A percentile compares a stretch with the other conserved stretches of the same genome.
Evolutionary conservation across 2,329 filamentous ascomycete genomes (phyloP).

Genomic region (Fusarium nurragi): DNA sequence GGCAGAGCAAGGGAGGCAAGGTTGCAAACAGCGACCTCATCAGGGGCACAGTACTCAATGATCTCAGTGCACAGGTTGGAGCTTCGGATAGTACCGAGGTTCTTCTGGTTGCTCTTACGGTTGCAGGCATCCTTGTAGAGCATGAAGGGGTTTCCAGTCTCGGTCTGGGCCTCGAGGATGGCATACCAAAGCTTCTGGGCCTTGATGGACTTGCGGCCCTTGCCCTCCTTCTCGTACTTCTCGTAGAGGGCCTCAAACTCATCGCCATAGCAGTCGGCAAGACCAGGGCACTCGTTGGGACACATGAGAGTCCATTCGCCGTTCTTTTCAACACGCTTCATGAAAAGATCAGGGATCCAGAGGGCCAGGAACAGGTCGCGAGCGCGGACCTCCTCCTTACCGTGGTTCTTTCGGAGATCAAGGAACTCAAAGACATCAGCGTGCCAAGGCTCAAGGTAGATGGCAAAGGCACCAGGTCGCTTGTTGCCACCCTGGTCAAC

Average conservation of each 20-base stretch:
- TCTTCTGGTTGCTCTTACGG: constrained; percentile 99
- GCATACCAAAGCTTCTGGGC: constrained; percentile 99
- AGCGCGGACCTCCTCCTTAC: constrained; percentile 96
- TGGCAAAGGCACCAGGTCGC: constrained; percentile 96
- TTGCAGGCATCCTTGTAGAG: constrained; percentile 99
- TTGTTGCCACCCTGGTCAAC: constrained; percentile 99
- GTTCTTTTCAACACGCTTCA: constrained; percentile 99
- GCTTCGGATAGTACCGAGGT: constrained; percentile 96
- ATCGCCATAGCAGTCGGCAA: constrained; percentile 96
- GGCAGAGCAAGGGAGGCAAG: constrained; percentile 93
- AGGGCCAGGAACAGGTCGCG: constrained; percentile 97
- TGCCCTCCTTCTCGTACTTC: constrained; percentile 87
- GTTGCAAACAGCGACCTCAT: constrained; percentile 99
- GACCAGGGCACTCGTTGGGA: constrained; percentile 92
- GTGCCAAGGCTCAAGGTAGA: constrained; percentile 99
- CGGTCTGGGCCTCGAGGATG: constrained; percentile 96
- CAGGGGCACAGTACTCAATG: constrained; percentile 94
- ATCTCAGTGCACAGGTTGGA: constrained; percentile 99
- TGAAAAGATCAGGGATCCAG: constrained; percentile 99
- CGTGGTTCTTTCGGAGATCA: constrained; percentile 98
- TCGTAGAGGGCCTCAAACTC: constrained; percentile 97
- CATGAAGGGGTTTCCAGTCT: constrained; percentile 99
- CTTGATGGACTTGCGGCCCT: constrained; percentile 90
- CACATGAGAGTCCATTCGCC: constrained; percentile 98
- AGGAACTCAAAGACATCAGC: constrained; percentile 97